phyloP scores from a whole-genome alignment of 1,284 basidiomycete genomes.

The Neolentinus lepideus region DNA sequence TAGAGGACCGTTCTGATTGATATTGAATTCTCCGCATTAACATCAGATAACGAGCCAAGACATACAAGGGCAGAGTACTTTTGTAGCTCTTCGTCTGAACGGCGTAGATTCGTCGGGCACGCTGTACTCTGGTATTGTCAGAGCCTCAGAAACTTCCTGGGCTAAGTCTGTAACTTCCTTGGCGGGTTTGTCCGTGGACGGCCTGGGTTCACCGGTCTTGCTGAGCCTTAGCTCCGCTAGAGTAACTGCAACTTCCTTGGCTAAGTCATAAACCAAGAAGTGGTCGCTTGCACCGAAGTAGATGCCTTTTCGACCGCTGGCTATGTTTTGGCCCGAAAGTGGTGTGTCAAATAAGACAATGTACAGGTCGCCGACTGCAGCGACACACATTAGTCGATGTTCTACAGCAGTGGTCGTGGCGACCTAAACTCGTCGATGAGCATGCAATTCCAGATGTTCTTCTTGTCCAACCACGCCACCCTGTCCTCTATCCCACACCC shows the following conservation, averaged over 20 bases:
- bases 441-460: constrained; percentile 20
- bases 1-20: constrained; percentile 16
- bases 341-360: constrained; percentile 15
- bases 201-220: constrained; percentile 21
- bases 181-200: too few relatives aligned
- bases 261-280: constrained; percentile 28
- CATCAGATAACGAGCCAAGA: too few relatives aligned
- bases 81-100: constrained; percentile 26
- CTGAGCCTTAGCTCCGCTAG: constrained; percentile 23
- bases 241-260: constrained; percentile 27
- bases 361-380: constrained; percentile 13
- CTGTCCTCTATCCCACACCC: constrained; percentile 23
- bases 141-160: constrained; percentile 27
- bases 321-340: constrained; percentile 9
- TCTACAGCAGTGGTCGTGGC: too few relatives aligned
- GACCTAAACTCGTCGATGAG: constrained; percentile 27
- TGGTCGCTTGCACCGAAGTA: constrained; percentile 43
- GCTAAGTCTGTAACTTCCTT: too few relatives aligned
- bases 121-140: constrained; percentile 23
- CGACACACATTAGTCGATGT: too few relatives aligned
- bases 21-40: too few relatives aligned
- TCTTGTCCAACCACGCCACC: constrained; percentile 22
- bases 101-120: constrained; percentile 20
- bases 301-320: constrained; percentile 36
- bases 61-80: constrained; percentile 16